These are phyloP conservation scores for Fusarium liriodendri DNA, from an alignment of 2,329 filamentous ascomycete species.

Conservation along the genomic window DNA sequence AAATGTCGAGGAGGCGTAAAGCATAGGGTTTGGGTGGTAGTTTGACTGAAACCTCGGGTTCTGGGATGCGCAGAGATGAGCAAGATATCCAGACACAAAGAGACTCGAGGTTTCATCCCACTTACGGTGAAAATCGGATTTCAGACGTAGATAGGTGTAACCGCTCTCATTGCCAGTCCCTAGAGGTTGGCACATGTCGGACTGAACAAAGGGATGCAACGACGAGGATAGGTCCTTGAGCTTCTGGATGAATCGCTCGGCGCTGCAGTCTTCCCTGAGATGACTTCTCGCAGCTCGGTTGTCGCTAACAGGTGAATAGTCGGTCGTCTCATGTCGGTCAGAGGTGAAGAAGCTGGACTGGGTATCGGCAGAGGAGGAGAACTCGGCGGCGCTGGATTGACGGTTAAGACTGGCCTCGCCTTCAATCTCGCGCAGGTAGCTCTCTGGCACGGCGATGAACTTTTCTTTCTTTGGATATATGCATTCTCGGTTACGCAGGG, in stretches of 20 bases:
- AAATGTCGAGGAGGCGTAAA: constrained; percentile 16
- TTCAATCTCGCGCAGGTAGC: constrained; percentile 20
- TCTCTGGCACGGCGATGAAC: constrained; percentile 16
- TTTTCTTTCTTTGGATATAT: constrained; percentile 16
- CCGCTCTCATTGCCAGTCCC: constrained; percentile 6
- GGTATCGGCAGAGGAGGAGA: neutral
- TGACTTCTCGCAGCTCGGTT: constrained; percentile 1
- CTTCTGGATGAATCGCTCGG: constrained; percentile 21
- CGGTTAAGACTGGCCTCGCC: constrained; percentile 15
- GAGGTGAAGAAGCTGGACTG: constrained; percentile 4
- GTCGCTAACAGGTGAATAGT: neutral
- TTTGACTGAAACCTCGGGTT: constrained; percentile 15
- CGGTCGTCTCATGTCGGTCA: neutral
- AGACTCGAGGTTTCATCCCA: neutral
- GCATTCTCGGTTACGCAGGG: constrained; percentile 11
- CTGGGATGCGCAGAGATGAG: neutral
- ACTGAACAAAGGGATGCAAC: constrained; percentile 2
- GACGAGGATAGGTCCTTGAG: constrained; percentile 16
- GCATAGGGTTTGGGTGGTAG: constrained; percentile 12
- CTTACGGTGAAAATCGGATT: constrained; percentile 16
- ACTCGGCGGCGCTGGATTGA: neutral
- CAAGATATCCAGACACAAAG: neutral
- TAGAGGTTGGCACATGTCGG: neutral
- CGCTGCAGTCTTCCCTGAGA: constrained; percentile 4
- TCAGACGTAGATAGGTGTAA: constrained; percentile 15